phyloP scores from a whole-genome alignment of 768 basidiomycete species.

The Lactarius hengduanensis region DNA sequence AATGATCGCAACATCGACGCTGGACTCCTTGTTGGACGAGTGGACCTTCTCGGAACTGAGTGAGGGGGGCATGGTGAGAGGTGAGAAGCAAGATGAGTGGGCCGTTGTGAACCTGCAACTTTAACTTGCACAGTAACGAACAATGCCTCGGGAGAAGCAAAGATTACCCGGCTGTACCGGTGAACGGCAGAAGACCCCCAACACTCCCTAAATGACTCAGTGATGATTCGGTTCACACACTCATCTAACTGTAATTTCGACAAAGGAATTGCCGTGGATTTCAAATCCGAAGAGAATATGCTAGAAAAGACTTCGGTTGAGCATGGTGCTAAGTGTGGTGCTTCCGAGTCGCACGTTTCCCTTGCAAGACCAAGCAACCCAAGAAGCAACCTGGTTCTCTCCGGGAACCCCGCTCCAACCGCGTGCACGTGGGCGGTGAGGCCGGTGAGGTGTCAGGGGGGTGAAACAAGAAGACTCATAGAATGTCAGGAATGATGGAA shows the following conservation, averaged over 20 bases:
- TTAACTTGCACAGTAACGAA: neutral
- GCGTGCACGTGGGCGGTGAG: no score
- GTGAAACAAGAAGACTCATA: no score
- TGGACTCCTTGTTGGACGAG: constrained; percentile 2
- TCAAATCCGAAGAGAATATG: neutral
- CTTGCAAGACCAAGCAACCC: neutral
- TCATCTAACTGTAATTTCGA: neutral
- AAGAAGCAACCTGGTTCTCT: no score
- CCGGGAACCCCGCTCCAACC: neutral
- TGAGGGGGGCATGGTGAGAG: neutral
- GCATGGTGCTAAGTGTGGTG: neutral
- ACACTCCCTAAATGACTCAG: no score
- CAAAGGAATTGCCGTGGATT: neutral
- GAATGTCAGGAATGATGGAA: no score
- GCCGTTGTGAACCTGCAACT: neutral
- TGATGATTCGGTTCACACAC: no score
- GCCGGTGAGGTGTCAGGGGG: no score
- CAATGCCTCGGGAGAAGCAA: neutral
- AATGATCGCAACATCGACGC: neutral
- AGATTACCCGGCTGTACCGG: no score
- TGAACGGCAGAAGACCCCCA: no score
- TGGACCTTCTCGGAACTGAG: neutral
- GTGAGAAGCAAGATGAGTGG: neutral
- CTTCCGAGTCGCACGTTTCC: neutral
- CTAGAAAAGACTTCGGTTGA: neutral